Conservation (phyloP, 73 alveolate species). For the Paramecium sexaurelia region DNA sequence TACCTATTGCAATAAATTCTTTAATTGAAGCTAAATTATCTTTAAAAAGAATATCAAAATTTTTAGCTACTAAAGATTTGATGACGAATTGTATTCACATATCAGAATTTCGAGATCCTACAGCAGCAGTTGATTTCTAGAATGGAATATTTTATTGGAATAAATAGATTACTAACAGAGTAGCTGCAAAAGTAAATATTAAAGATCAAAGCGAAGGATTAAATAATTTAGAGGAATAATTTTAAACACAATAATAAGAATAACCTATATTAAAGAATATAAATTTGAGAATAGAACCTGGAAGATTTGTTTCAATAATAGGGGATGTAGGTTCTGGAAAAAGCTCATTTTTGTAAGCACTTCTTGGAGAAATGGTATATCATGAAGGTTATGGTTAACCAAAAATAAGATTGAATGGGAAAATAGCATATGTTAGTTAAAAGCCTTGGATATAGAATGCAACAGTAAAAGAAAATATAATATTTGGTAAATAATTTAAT, state of each 20-base stretch:
- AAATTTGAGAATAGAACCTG: not conserved
- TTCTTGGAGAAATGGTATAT: conserved; percentile 61
- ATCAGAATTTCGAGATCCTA: not conserved
- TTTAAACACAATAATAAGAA: not conserved
- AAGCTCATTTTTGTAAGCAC: conserved; percentile 55
- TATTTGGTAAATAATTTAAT: conserved; percentile 68
- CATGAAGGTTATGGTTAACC: not conserved
- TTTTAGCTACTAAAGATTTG: not conserved
- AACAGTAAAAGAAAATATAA: conserved; percentile 70
- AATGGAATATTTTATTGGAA: conserved; percentile 33
- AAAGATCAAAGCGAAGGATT: not conserved
- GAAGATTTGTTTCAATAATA: conserved; percentile 43
- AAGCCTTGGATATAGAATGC: conserved; percentile 73
- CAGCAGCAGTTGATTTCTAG: not conserved
- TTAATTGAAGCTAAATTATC: conserved; percentile 77
- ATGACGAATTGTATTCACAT: not conserved
- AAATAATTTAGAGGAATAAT: not conserved
- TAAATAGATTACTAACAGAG: not conserved
- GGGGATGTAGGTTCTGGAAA: conserved; percentile 74
- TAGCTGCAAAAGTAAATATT: not conserved
- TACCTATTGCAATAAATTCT: conserved; percentile 83
- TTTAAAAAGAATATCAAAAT: conserved; percentile 72
- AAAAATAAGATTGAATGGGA: conserved; percentile 60
- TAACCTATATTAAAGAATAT: not conserved
- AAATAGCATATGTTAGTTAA: conserved; percentile 64